Evolutionary conservation across 208 protist species (phyloP).

Genomic region (Crithidia expoeki): DNA sequence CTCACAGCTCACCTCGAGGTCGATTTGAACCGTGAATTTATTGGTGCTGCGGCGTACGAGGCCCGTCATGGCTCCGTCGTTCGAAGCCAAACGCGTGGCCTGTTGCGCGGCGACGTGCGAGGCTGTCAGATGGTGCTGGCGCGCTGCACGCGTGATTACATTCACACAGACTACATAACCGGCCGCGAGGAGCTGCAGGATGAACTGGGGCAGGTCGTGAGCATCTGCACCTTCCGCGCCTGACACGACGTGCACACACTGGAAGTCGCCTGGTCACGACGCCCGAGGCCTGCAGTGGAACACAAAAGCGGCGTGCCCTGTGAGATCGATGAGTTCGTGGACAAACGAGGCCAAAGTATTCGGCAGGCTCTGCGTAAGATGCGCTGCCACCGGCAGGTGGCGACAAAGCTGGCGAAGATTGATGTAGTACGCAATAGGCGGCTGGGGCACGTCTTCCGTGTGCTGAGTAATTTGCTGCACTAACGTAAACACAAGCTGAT

Average conservation of each 20-base stretch:
- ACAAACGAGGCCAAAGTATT: constrained; percentile 53
- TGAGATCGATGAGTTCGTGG: constrained; percentile 46
- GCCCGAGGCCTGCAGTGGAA: constrained; percentile 8
- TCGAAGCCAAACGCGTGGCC: constrained; percentile 25
- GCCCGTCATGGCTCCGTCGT: constrained; percentile 35
- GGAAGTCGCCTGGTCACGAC: constrained; percentile 10
- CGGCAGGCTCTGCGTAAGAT: constrained; percentile 52
- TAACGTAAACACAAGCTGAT: constrained; percentile 41
- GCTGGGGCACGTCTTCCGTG: constrained; percentile 70
- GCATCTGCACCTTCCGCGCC: constrained; percentile 65
- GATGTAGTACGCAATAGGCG: constrained; percentile 57
- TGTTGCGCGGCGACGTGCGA: constrained; percentile 36
- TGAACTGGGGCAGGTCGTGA: constrained; percentile 50
- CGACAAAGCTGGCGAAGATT: constrained; percentile 58
- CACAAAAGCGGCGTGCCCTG: neutral
- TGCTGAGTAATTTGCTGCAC: constrained; percentile 49
- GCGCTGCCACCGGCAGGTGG: constrained; percentile 40
- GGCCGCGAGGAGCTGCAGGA: constrained; percentile 57
- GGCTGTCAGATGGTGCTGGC: constrained; percentile 24
- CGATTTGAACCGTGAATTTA: constrained; percentile 51
- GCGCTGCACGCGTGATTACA: constrained; percentile 50
- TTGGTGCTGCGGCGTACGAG: constrained; percentile 44
- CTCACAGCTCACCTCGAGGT: constrained; percentile 29
- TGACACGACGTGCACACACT: constrained; percentile 63
- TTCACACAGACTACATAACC: constrained; percentile 36